Evolutionary conservation across 805 yeast genomes (phyloP), one percentile per base, ranked within the genome.

Genomic region (Barnettozyma pratensis): DNA sequence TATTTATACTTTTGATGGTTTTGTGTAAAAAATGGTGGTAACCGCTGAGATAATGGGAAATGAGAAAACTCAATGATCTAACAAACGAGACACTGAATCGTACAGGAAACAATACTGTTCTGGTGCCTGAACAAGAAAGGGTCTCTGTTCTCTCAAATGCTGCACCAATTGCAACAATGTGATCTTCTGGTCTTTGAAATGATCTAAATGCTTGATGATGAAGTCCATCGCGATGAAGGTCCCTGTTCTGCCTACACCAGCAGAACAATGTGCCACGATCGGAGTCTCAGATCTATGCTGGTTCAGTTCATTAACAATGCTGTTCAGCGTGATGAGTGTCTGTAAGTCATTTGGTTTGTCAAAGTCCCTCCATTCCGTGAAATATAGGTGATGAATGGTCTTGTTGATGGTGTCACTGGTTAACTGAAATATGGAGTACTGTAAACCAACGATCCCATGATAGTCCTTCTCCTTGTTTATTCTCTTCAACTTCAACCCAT

Each of bases 241-340:
- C 1, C 99, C 98, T 0, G 98, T 87, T 49, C 99, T 73, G 7
- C 99, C 99, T 57, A 95, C 91, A 0, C 99, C 99, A 0, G 99
- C 98, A 4, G 97, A 88, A 60, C 99, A 92, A 64, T 94, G 98
- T 9, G 84, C 85, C 44, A 88, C 62, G 5, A 83, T 68, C 12
- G 92, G 90, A 3, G 31, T 44, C 0, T 37, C 41, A 9, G 9
- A 4, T 7, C 34, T 31, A 7, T 37, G n/a, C 0, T 50, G 42
- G 8, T 65, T 65, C 28, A 69, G 49, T 1, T 53, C 50, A 37
- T 65, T 64, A 0, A 65, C 62, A 19, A 66, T 61, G 4, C 53
- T 51, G 35, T 66, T 60, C 31, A 72, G 47, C 9, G 59, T 42
- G 51, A 67, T 54, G 2, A 72, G 59, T 0, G 71, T 67, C 1